Evolutionary conservation across 306 rosid genomes (phyloP), one percentile per base, ranked within the genome.

Genomic region (Rosa rugosa): DNA sequence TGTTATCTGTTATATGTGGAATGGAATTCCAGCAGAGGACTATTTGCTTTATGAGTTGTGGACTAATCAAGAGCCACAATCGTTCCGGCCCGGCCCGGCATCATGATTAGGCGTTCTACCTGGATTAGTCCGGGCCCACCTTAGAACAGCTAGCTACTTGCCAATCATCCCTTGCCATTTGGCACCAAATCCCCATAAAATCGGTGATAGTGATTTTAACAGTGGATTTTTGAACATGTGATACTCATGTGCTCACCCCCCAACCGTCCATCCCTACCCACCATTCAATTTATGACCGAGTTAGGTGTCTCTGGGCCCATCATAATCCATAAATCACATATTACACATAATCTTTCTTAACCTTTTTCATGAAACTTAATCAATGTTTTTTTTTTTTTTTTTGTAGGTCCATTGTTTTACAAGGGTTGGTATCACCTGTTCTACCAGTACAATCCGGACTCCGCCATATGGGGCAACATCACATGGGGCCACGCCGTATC

Each of bases 401-500:
- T 36, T 79, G 75, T 76, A 93, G 98, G 92, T 67, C 98, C 98
- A 69, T 47, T 94, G 81, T 90, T 49, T 63, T 54, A 94, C 86
- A 87, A 27, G 53, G 98, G 94, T 2, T 91, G 93, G 94, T 94
- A 94, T 81, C 98, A 94, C 83, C 83, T 94, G 13, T 94, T 94
- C 76, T 94, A 94, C 74, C 97, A 94, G 69, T 94, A 94, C 89
- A 94, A 91, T 23, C 96, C 94, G 6, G 88, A 90, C 46, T 94
- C 97, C 9, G 96, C 97, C 0, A 76, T 89, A 71, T 94, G 97
- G 96, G 98, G 96, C 14, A 94, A 88, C 89, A 94, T 94, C 45
- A 75, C 96, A 2, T 94, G 98, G 98, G 98, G 96, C 22, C 98
- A 94, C 20, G 93, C 98, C 0, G 87, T 94, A 0, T 94, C 98